These are phyloP conservation scores for Blastobotrys buckinghamii DNA, from an alignment of 1,139 yeast genomes.

Conservation along the genomic window DNA sequence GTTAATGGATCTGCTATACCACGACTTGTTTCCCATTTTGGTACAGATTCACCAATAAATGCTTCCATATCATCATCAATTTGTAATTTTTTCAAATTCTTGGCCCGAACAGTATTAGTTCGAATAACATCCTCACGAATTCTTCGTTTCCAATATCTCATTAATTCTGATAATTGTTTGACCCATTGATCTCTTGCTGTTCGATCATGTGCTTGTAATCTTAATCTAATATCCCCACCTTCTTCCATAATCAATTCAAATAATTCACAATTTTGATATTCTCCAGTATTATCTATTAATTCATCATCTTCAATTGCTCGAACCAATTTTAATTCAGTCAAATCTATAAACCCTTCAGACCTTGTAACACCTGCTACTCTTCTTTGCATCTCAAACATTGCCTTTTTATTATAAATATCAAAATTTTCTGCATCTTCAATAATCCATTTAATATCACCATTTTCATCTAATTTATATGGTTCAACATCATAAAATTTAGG, in stretches of 20 bases:
- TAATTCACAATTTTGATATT: conserved; percentile 33
- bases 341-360: conserved; percentile 58
- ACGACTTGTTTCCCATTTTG: conserved; percentile 49
- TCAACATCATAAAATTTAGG: conserved; percentile 42
- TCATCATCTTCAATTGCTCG: conserved; percentile 5
- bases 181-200: conserved; percentile 63
- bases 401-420: conserved; percentile 46
- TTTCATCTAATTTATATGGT: conserved; percentile 43
- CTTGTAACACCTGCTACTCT: conserved; percentile 49
- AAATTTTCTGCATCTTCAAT: conserved; percentile 38
- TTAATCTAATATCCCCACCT: conserved; percentile 47
- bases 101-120: conserved; percentile 38
- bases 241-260: conserved; percentile 46
- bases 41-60: conserved; percentile 44
- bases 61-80: conserved; percentile 58
- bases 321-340: conserved; percentile 40
- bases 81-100: conserved; percentile 44
- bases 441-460: conserved; percentile 58
- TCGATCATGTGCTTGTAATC: conserved; percentile 44
- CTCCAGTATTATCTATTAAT: conserved; percentile 28
- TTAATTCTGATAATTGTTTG: conserved; percentile 39
- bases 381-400: conserved; percentile 59
- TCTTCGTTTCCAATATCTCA: conserved; percentile 55
- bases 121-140: conserved; percentile 38
- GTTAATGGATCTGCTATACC: conserved; percentile 50